Conservation (phyloP, 768 basidiomycete species). For the Sistotremastrum suecicum region DNA sequence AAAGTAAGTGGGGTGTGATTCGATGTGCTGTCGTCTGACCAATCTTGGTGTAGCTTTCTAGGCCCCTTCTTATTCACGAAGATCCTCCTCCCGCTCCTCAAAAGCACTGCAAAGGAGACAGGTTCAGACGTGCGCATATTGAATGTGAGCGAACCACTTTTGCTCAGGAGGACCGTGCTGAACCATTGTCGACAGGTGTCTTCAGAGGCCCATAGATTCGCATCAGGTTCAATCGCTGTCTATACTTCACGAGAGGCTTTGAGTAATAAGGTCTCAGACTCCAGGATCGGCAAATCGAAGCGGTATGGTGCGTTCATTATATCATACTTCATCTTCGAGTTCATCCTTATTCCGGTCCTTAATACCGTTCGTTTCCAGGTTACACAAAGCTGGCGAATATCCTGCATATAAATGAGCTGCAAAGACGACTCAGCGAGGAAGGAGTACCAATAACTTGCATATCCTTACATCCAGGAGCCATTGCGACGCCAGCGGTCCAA, state of each 20-base stretch:
- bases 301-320: background rate
- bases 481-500: background rate
- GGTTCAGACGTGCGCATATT: slow-evolving; percentile 20
- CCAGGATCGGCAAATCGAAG: no score
- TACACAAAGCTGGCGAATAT: slow-evolving; percentile 11
- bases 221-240: slow-evolving; percentile 16
- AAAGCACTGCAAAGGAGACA: slow-evolving; percentile 13
- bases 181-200: slow-evolving; percentile 9
- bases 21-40: no score
- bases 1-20: no score
- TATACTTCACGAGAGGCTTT: slow-evolving; percentile 15
- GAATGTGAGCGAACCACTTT: slow-evolving; percentile 7
- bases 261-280: slow-evolving; percentile 15
- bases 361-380: slow-evolving; percentile 16
- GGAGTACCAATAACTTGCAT: background rate
- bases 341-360: no score
- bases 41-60: slow-evolving; percentile 13
- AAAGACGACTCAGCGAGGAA: slow-evolving; percentile 10
- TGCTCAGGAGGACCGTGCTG: no score
- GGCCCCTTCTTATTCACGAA: slow-evolving; percentile 15
- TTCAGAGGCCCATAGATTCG: slow-evolving; percentile 7
- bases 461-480: background rate
- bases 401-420: slow-evolving; percentile 13
- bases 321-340: no score
- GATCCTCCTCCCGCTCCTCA: slow-evolving; percentile 18